A percentile compares a stretch with the other conserved stretches of the same genome.
Conservation (phyloP, 768 basidiomycete species). For the Lactarius sanguifluus region DNA sequence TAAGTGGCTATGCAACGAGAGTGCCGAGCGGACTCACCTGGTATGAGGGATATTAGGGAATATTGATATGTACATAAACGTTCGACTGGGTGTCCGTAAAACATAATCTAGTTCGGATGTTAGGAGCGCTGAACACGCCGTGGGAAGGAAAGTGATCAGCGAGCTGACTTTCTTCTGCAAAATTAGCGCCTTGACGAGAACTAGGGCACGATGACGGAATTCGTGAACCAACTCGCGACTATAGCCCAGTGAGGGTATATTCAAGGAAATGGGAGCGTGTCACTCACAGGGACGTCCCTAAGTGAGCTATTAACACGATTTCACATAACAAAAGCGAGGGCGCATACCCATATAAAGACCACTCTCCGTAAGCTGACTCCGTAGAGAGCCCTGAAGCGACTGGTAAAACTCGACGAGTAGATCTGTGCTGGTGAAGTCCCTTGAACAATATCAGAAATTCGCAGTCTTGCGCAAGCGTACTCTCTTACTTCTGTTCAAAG, state of each 20-base stretch:
- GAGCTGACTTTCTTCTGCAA: constrained; percentile 80
- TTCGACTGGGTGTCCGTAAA: constrained; percentile 96
- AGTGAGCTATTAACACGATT: constrained; percentile 22
- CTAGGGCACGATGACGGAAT: constrained; percentile 87
- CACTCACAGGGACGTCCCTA: constrained; percentile 67
- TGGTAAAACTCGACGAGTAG: constrained; percentile 88
- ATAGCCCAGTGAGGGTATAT: not conserved
- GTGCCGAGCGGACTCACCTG: constrained; percentile 51
- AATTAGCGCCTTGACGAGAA: constrained; percentile 94
- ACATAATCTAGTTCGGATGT: constrained; percentile 70
- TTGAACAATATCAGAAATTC: constrained; percentile 34
- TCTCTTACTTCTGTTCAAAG: constrained; percentile 72
- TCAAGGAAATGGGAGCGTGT: constrained; percentile 27
- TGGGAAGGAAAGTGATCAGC: not conserved
- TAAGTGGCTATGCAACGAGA: not conserved
- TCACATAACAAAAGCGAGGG: not conserved
- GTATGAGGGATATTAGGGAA: constrained; percentile 90
- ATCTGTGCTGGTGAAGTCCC: constrained; percentile 83
- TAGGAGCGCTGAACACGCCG: not conserved
- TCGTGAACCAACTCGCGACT: constrained; percentile 92
- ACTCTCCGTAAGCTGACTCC: constrained; percentile 84
- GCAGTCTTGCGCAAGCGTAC: not conserved
- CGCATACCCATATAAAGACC: constrained; percentile 90
- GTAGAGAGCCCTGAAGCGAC: constrained; percentile 73
- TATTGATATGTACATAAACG: constrained; percentile 97